Evolutionary conservation across 2,329 filamentous ascomycete species (phyloP).

Genomic region (Ceratocystis diversiconidia): DNA sequence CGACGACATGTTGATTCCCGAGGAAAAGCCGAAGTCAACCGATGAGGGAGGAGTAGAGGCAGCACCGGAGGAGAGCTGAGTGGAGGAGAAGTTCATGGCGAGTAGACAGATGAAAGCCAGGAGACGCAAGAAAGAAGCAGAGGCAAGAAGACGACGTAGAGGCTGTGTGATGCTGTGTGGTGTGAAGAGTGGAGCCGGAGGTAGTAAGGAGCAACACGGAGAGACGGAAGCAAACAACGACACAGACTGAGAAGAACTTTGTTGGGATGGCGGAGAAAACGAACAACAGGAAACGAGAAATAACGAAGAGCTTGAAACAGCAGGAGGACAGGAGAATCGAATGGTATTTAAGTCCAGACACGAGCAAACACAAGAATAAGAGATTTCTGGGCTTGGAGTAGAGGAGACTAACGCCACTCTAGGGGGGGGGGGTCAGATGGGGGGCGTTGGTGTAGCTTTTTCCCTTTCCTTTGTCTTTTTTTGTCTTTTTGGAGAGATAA

Average conservation of each 20-base stretch:
- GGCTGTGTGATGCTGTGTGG: not conserved
- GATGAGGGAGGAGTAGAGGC: slow-evolving; percentile 20
- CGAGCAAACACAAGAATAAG: slow-evolving; percentile 2
- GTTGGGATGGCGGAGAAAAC: not conserved
- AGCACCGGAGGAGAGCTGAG: slow-evolving; percentile 21
- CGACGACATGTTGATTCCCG: slow-evolving; percentile 25
- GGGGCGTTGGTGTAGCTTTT: not conserved
- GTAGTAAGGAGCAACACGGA: not conserved
- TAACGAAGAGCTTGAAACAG: no score
- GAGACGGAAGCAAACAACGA: not conserved
- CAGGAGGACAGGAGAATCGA: not conserved
- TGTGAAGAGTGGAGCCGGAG: not conserved
- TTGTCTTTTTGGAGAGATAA: not conserved
- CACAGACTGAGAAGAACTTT: not conserved
- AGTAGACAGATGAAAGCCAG: not conserved
- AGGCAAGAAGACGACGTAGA: not conserved
- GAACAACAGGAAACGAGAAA: no score
- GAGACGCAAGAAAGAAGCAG: not conserved
- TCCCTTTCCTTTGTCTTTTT: not conserved
- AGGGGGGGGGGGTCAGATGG: not conserved
- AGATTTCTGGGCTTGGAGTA: slow-evolving; percentile 8
- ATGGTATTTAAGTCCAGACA: not conserved
- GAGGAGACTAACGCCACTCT: slow-evolving; percentile 4
- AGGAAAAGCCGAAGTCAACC: slow-evolving; percentile 17
- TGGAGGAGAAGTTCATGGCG: slow-evolving; percentile 27